These are phyloP conservation scores for Chenopodium formosanum DNA, from an alignment of 148 eudicot genomes.

Conservation along the genomic window DNA sequence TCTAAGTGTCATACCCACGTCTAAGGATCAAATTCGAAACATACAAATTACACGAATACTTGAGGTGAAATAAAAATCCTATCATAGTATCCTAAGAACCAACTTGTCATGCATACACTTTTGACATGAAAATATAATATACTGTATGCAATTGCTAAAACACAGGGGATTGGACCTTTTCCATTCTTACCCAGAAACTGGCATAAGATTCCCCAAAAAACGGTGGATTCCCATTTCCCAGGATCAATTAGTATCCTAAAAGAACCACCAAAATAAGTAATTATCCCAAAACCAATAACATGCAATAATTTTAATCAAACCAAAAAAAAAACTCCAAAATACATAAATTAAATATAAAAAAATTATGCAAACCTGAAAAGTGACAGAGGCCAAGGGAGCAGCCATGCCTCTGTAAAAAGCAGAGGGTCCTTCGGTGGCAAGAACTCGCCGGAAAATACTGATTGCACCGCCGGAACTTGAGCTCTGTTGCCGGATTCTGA, in stretches of 20 bases:
- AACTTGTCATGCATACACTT: too few species aligned
- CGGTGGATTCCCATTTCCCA: constrained; percentile 15
- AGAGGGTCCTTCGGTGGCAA: constrained; percentile 54
- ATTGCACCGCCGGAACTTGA: constrained; percentile 52
- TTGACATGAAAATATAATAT: too few species aligned
- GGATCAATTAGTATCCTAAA: constrained; percentile 18
- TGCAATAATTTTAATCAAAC: neutral
- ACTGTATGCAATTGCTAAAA: too few species aligned
- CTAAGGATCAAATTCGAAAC: too few species aligned
- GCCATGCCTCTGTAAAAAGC: constrained; percentile 83
- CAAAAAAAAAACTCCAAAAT: neutral
- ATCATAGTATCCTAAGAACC: too few species aligned
- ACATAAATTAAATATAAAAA: neutral
- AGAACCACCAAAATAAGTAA: constrained; percentile 19
- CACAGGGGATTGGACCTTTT: neutral
- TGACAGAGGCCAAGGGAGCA: constrained; percentile 87
- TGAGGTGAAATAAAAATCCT: too few species aligned
- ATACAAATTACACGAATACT: too few species aligned
- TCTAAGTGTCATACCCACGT: too few species aligned
- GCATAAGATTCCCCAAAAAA: constrained; percentile 17
- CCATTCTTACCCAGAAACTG: constrained; percentile 11
- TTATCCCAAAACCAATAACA: neutral
- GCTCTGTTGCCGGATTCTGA: constrained; percentile 72
- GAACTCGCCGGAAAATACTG: constrained; percentile 47
- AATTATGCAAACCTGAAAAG: constrained; percentile 62